These are phyloP conservation scores for Wickerhamomyces bovis DNA, from an alignment of 805 yeast species.

Conservation along the genomic window DNA sequence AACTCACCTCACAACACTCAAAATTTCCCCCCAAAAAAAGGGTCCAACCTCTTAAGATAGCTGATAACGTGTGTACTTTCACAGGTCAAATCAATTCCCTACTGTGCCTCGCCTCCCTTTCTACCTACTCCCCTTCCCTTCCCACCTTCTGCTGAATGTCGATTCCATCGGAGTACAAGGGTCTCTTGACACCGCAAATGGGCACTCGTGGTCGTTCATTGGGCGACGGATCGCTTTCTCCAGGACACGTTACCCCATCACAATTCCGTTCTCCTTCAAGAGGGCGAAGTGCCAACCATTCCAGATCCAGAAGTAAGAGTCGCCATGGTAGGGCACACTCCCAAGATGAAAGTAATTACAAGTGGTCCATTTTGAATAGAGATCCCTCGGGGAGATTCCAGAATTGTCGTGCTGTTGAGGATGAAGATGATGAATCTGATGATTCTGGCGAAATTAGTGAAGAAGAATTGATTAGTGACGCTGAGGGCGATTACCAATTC, in stretches of 20 bases:
- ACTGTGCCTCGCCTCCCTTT: too few species aligned
- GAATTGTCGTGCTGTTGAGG: constrained; percentile 6
- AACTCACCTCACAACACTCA: too few species aligned
- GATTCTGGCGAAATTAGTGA: constrained; percentile 33
- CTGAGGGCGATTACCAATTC: constrained; percentile 26
- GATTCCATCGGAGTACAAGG: constrained; percentile 8
- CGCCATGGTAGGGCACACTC: constrained; percentile 23
- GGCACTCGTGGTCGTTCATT: constrained; percentile 5
- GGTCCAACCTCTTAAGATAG: too few species aligned
- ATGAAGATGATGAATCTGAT: constrained; percentile 16
- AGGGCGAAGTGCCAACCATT: constrained; percentile 5
- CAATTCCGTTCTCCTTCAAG: constrained; percentile 8
- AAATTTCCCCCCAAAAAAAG: too few species aligned
- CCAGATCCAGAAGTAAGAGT: constrained; percentile 11
- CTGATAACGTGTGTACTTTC: neutral
- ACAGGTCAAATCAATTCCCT: neutral
- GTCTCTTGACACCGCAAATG: constrained; percentile 2
- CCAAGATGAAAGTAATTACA: constrained; percentile 28
- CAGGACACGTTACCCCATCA: neutral
- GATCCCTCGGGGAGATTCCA: constrained; percentile 66
- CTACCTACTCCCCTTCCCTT: too few species aligned
- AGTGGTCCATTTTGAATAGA: constrained; percentile 63
- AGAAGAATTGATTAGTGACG: constrained; percentile 57
- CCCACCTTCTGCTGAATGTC: neutral
- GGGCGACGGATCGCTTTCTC: neutral